Percentiles rank a stretch among this genome's conserved stretches.
These are phyloP conservation scores for Colletotrichum lindemuthianum DNA, from an alignment of 2,329 filamentous ascomycete species.

Conservation along the genomic window DNA sequence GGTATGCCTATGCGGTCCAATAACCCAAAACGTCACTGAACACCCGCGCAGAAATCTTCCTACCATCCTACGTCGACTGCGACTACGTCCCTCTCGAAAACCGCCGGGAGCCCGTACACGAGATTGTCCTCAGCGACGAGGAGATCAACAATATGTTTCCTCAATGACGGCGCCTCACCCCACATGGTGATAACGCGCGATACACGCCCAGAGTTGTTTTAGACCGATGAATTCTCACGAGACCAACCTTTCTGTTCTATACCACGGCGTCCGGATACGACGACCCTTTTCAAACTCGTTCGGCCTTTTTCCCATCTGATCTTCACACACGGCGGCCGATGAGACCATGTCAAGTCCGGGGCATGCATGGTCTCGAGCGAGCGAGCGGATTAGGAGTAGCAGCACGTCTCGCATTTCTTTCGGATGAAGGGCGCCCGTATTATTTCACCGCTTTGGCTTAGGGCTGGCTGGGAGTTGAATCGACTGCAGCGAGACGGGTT, in stretches of 20 bases:
- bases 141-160: constrained; percentile 76
- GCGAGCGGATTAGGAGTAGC: constrained; percentile 22
- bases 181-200: constrained; percentile 22
- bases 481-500: constrained; percentile 14
- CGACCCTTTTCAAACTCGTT: constrained; percentile 17
- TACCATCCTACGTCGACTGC: constrained; percentile 80
- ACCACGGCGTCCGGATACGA: constrained; percentile 34
- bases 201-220: constrained; percentile 38
- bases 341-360: constrained; percentile 17
- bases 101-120: constrained; percentile 79
- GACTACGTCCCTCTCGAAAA: constrained; percentile 80
- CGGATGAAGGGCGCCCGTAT: background rate
- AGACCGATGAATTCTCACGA: constrained; percentile 41
- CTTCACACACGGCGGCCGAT: constrained; percentile 23
- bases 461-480: constrained; percentile 28
- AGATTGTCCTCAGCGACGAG: constrained; percentile 81
- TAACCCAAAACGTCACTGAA: constrained; percentile 19
- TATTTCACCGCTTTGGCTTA: constrained; percentile 7
- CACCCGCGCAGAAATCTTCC: constrained; percentile 73
- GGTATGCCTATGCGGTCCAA: constrained; percentile 54
- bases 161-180: constrained; percentile 53
- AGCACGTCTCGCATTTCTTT: constrained; percentile 31
- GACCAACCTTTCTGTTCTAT: constrained; percentile 29
- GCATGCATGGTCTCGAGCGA: constrained; percentile 19
- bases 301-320: constrained; percentile 22